Evolutionary conservation across 164 flowering plant genomes (phyloP), one percentile per base, ranked within the genome.

Genomic region (Paratinospora sagittata): DNA sequence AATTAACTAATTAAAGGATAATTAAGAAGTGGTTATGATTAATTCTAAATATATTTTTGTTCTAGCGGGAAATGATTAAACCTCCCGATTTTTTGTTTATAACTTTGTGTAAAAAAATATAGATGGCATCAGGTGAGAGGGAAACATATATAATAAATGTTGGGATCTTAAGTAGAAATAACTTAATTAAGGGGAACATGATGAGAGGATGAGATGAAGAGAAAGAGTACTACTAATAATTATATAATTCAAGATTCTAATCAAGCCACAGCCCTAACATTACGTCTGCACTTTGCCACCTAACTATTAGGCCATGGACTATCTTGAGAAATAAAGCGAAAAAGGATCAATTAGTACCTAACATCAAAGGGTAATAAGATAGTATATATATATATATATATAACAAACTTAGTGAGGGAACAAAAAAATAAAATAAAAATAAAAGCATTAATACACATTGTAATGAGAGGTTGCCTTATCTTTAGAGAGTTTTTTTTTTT

Each of bases 221-320:
- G 60, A 4, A 55, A 17, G 24, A 55, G 23, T 55, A 21, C 60
- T 55, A 21, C 60, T 19, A 19, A 55, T 10, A 7, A 10, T 10
- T 43, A 43, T n/a, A 55, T 21, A 19, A 55, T 55, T 55, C 23
- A 55, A 55, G 60, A 55, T 55, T 55, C 23, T 19, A 55, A 55
- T 55, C 60, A 30, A 30, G 34, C 34, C 34, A 30, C 34, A 17
- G 6, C 60, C 21, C 23, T 55, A 21, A 55, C 60, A 55, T 55
- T 55, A 55, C 60, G 60, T 55, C 60, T 55, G 34, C 34, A 21
- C 60, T 55, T 55, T 55, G 24, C 60, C 60, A 55, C 60, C 60
- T 55, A 55, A 55, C 60, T 6, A 55, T 13, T 55, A 55, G 24
- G 9, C n/a, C 60, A 55, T n/a, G 60, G n/a, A n/a, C 60, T 55